These are phyloP conservation scores for Rhododendron ferrugineum DNA, from an alignment of 148 eudicot genomes.

Conservation along the genomic window DNA sequence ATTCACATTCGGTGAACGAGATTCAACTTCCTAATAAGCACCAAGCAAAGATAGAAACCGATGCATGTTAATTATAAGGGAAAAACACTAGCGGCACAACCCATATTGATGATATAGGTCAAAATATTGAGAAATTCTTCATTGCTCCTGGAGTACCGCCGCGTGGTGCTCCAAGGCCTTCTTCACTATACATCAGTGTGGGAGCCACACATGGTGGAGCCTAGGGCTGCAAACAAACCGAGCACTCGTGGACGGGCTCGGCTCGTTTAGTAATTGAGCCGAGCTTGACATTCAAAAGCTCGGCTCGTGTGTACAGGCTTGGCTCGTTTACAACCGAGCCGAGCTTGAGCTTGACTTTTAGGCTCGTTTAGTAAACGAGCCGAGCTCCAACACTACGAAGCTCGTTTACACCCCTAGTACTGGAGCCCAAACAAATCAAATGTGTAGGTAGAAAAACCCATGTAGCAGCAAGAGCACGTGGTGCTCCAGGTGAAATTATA, in stretches of 20 bases:
- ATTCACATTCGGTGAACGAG: neutral
- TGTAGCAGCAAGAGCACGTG: no score
- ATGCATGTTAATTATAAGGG: neutral
- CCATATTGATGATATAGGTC: neutral
- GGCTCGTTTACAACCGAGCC: no score
- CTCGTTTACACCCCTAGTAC: no score
- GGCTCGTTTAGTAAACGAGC: no score
- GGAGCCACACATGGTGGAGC: neutral
- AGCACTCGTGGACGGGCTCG: neutral
- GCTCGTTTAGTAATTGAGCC: neutral
- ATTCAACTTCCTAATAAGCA: neutral
- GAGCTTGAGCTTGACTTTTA: no score
- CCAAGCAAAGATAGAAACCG: neutral
- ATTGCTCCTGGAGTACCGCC: neutral
- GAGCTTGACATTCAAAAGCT: neutral
- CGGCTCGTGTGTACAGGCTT: no score
- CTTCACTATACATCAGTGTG: neutral
- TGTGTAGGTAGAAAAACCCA: no score
- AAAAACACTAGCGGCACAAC: neutral
- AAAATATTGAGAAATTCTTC: neutral
- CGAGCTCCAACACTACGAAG: no score
- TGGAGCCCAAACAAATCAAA: no score
- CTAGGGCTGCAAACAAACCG: neutral
- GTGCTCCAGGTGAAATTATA: no score
- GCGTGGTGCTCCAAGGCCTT: neutral